Percentiles rank a stretch among this genome's conserved stretches.
Evolutionary conservation across 805 yeast genomes (phyloP).

Genomic region (Myxozyma melibiosi): DNA sequence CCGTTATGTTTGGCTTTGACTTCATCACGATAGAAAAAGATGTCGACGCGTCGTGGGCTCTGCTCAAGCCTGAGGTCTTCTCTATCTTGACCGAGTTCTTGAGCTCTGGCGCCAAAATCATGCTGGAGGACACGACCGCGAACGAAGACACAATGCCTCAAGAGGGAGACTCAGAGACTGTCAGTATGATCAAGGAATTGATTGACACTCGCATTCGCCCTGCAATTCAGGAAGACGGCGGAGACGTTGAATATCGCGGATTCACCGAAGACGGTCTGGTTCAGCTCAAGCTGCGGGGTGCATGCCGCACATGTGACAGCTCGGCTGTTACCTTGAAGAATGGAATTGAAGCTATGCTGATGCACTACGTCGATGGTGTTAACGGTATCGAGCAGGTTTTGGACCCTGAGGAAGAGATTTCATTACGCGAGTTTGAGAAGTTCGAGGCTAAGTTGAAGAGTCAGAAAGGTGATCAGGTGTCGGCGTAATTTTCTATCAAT

Average conservation of each 20-base stretch:
- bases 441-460: constrained; percentile 62
- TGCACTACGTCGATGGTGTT: constrained; percentile 95
- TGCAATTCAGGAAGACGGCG: constrained; percentile 98
- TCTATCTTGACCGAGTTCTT: constrained; percentile 51
- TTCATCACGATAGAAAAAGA: constrained; percentile 80
- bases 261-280: constrained; percentile 90
- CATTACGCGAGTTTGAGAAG: constrained; percentile 80
- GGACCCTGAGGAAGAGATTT: constrained; percentile 75
- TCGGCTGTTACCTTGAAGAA: constrained; percentile 90
- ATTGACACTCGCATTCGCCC: constrained; percentile 95
- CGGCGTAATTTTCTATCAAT: not conserved
- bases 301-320: constrained; percentile 90
- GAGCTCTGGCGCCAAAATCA: constrained; percentile 54
- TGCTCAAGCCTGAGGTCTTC: constrained; percentile 65
- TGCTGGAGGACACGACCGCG: constrained; percentile 40
- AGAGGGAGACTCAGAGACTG: constrained; percentile 78
- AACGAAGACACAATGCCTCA: constrained; percentile 49
- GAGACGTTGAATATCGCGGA: constrained; percentile 87
- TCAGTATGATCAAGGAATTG: constrained; percentile 86
- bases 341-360: constrained; percentile 97
- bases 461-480: constrained; percentile 28
- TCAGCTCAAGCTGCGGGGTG: constrained; percentile 86
- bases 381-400: constrained; percentile 82
- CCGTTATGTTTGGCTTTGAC: constrained; percentile 79
- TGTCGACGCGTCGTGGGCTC: constrained; percentile 65